Base-by-base conservation (phyloP, 805 yeast genomes). In the Millerozyma miso region DNA sequence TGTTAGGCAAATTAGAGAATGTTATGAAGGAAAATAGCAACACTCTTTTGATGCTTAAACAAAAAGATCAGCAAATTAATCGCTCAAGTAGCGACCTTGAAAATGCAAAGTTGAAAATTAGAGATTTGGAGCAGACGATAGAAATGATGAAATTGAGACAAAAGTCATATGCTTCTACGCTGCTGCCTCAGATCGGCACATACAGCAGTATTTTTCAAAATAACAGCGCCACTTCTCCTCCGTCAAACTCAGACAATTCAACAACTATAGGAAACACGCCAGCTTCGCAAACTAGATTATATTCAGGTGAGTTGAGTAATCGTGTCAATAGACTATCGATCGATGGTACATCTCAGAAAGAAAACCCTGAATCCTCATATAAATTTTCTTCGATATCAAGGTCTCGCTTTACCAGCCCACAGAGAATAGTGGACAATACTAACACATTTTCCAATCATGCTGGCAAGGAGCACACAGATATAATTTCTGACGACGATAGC, bases 31-130 rank as follows among this genome's bases (percentile, higher is more conserved):
- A 79, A 39, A 71, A 73, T 38, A 77, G 82, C 2, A 70, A 69
- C 33, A 70, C 74, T 38, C 65, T 66, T 35, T 65, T 83, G 51
- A 66, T 73, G 42, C 56, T 78, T 18, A 83, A 83, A 57, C 81
- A 86, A 26, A 81, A 79, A 49, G 93, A 86, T 38, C 79, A 87
- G 0, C 88, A 83, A 55, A 59, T 86, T 6, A 67, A 74, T 35
- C 65, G 93, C 35, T 63, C 80, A 18, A 75, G 68, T 34, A 74
- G 80, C 37, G 93, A 87, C 53, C 59, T 81, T 38, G 88, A 83
- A 36, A 73, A 69, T 35, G 69, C 82, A 3, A 76, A 74, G 40
- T 58, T 72, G n/a, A 74, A 73, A 50, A 70, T 78, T 10, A 56
- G 70, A 26, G 80, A 79, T 44, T 59, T 83, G 44, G 84, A 80